Evolutionary conservation across 2,329 filamentous ascomycete species (phyloP).

Genomic region (Neopestalotiopsis sp.): DNA sequence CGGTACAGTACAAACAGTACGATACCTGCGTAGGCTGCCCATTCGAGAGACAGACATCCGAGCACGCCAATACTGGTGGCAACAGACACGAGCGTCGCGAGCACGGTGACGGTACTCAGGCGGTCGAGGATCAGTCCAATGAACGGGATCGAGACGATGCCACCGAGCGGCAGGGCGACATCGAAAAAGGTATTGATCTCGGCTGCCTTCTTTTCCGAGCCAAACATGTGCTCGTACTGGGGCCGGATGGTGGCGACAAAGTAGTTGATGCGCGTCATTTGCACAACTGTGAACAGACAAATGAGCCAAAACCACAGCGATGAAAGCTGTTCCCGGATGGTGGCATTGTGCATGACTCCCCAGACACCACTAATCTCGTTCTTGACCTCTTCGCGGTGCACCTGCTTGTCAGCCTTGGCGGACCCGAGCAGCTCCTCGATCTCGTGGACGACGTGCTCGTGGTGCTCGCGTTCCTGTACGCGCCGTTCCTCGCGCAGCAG

Average conservation of each 20-base stretch:
- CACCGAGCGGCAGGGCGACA: slow-evolving; percentile 80
- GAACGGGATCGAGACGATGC: slow-evolving; percentile 84
- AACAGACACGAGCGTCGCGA: slow-evolving; percentile 70
- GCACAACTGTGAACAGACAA: slow-evolving; percentile 77
- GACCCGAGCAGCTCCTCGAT: slow-evolving; percentile 77
- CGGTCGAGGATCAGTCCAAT: slow-evolving; percentile 82
- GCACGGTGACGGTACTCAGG: slow-evolving; percentile 73
- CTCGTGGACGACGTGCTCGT: slow-evolving; percentile 68
- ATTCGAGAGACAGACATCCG: slow-evolving; percentile 71
- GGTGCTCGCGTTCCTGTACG: slow-evolving; percentile 63
- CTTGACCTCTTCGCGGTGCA: slow-evolving; percentile 70
- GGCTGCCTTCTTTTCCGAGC: slow-evolving; percentile 63
- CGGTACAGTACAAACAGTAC: slow-evolving; percentile 82
- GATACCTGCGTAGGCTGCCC: slow-evolving; percentile 78
- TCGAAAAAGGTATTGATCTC: slow-evolving; percentile 86
- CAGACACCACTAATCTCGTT: slow-evolving; percentile 79
- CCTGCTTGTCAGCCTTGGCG: slow-evolving; percentile 64
- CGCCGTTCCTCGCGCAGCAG: slow-evolving; percentile 61
- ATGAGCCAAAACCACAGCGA: slow-evolving; percentile 88
- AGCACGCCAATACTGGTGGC: slow-evolving; percentile 79
- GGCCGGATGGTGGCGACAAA: slow-evolving; percentile 86
- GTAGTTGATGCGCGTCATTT: slow-evolving; percentile 87
- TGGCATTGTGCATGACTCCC: slow-evolving; percentile 80
- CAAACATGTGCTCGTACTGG: slow-evolving; percentile 80
- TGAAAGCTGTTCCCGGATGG: slow-evolving; percentile 73